Evolutionary conservation across 768 basidiomycete species (phyloP), one percentile per base, ranked within the genome.

Genomic region (Hericium alpestre): DNA sequence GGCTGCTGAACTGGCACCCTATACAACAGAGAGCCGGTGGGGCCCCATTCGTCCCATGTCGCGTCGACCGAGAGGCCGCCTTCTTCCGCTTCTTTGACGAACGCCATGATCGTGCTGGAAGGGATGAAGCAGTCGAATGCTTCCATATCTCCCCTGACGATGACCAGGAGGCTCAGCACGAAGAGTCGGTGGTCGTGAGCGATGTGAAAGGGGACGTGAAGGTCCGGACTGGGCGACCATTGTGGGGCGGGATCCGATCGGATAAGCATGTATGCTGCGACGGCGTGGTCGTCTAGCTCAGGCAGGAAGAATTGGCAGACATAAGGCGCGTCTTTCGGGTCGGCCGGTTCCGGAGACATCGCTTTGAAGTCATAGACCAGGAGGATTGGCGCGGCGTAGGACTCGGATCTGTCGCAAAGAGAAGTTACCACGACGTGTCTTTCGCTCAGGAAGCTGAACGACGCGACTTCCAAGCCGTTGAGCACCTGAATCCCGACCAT

Each of bases 141-240:
- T 8, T 32, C 2, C 16, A 18, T 27, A 5, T 20, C 0, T 3
- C 12, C 15, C 16, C 10, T 13, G 25, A 47, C n/a, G 1, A 23
- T 18, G 1, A 22, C 18, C 25, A n/a, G 22, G 15, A 55, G 25
- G 38, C 51, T 55, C 40, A 58, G 27, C 3, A 40, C 55, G 52
- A 62, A 38, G 20, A 53, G 38, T 12, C 48, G 56, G 15, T 63
- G 56, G n/a, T 58, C 39, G 12, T 51, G 6, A 18, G 57, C 40
- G 18, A 40, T 52, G 39, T 53, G 52, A 50, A 63, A 63, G 10
- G 62, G 72, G 72, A 79, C 50, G 32, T 50, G 52, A 58, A 56
- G 20, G 16, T 38, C 12, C 18, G 46, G 25, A 25, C 20, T 39
- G 15, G 58, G 18, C 37, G 20, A 49, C 59, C 59, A 58, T 25